phyloP scores from a whole-genome alignment of 106 monocot genomes.

The Acanthochlamys bracteata region DNA sequence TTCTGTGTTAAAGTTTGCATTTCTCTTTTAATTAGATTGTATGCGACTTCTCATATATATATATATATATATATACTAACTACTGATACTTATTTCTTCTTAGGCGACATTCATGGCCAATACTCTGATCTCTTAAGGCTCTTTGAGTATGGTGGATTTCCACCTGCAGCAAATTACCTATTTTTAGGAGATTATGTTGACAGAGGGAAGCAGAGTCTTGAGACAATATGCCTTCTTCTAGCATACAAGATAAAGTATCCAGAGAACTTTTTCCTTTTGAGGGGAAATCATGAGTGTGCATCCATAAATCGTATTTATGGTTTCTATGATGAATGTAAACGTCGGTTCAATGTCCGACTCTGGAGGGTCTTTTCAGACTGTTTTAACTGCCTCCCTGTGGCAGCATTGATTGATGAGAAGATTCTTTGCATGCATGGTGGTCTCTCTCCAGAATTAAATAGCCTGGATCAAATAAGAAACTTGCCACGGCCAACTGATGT shows the following conservation, averaged over 20 bases:
- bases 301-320: constrained; percentile 34
- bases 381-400: constrained; percentile 36
- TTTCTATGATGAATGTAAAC: constrained; percentile 41
- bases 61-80: too few relatives aligned
- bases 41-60: too few relatives aligned
- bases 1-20: too few relatives aligned
- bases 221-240: constrained; percentile 36
- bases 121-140: constrained; percentile 29
- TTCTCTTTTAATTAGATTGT: too few relatives aligned
- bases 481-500: constrained; percentile 27
- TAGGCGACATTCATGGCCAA: constrained; percentile 37
- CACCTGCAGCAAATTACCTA: constrained; percentile 29
- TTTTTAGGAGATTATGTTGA: constrained; percentile 45
- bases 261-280: constrained; percentile 24
- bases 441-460: constrained; percentile 27
- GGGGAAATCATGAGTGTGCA: constrained; percentile 43
- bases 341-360: constrained; percentile 32
- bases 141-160: constrained; percentile 33
- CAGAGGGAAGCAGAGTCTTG: constrained; percentile 34
- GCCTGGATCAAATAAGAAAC: constrained; percentile 29
- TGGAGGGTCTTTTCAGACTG: constrained; percentile 40
- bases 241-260: constrained; percentile 43
- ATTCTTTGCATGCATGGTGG: constrained; percentile 46
- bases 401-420: constrained; percentile 30
- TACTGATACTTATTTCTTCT: too few relatives aligned